These are phyloP conservation scores for Diaporthe ilicicola DNA, from an alignment of 2,329 filamentous ascomycete species.

Conservation along the genomic window DNA sequence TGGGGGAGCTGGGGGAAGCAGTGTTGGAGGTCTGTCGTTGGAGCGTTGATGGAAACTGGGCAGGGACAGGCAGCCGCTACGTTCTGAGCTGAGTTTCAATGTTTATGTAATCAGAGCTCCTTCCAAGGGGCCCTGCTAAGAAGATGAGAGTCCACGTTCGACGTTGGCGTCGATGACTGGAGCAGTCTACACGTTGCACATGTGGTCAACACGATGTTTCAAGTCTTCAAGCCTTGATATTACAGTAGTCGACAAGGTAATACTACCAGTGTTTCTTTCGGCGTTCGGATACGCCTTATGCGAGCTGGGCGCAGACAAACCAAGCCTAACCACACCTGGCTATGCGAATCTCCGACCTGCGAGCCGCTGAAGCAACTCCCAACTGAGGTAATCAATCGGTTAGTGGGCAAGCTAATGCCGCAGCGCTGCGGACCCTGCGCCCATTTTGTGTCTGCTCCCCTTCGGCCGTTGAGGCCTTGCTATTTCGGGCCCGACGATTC, in stretches of 20 bases:
- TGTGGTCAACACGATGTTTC: too few species aligned
- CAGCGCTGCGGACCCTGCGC: neutral
- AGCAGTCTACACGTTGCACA: too few species aligned
- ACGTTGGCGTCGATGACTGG: too few species aligned
- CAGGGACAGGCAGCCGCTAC: neutral
- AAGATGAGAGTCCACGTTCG: too few species aligned
- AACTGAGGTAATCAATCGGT: neutral
- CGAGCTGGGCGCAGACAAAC: neutral
- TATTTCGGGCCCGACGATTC: neutral
- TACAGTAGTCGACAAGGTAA: too few species aligned
- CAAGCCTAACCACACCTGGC: neutral
- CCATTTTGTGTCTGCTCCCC: too few species aligned
- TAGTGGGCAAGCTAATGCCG: neutral
- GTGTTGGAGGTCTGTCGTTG: neutral
- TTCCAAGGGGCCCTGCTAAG: too few species aligned
- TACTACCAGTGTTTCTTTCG: neutral
- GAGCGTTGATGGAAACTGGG: neutral
- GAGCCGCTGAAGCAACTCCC: neutral
- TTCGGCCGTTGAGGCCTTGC: slow-evolving; percentile 2
- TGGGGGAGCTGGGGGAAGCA: neutral
- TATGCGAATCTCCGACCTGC: neutral
- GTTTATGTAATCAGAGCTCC: too few species aligned
- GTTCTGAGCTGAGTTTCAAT: too few species aligned
- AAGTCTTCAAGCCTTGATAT: too few species aligned
- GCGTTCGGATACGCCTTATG: slow-evolving; percentile 8